Evolutionary conservation across 106 monocot species (phyloP).

Genomic region (Allium fistulosum): DNA sequence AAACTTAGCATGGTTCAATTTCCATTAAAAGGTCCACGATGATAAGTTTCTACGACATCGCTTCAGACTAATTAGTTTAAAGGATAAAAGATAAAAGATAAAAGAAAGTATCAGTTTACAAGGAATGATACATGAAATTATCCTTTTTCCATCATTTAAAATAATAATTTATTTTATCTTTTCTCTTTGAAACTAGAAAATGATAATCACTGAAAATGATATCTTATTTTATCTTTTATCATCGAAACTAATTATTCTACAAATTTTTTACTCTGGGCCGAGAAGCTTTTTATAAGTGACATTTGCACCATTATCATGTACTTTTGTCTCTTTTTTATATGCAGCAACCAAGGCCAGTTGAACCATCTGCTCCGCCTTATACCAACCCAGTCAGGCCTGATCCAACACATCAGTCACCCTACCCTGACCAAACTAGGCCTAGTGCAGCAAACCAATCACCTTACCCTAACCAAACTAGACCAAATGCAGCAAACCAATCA

Average conservation of each 20-base stretch:
- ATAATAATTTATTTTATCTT: too few species aligned
- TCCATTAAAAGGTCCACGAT: too few species aligned
- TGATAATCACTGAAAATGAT: not conserved
- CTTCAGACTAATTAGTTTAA: too few species aligned
- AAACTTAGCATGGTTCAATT: too few species aligned
- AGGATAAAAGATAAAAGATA: too few species aligned
- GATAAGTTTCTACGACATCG: too few species aligned
- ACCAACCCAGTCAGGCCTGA: not conserved
- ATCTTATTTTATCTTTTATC: not conserved
- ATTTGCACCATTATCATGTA: not conserved
- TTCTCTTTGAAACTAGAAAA: not conserved
- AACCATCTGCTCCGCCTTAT: constrained; percentile 3
- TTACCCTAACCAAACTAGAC: not conserved
- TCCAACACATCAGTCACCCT: not conserved
- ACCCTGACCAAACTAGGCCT: not conserved
- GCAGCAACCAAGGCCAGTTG: constrained; percentile 9
- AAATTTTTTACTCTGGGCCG: not conserved
- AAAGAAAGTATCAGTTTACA: too few species aligned
- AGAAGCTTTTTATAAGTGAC: not conserved
- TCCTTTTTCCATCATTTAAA: too few species aligned
- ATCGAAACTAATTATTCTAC: not conserved
- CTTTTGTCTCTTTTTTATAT: not conserved
- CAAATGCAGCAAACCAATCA: not conserved
- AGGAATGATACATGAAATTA: too few species aligned
- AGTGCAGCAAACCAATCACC: not conserved